Percentiles rank a stretch among this genome's conserved stretches.
Evolutionary conservation across 768 basidiomycete species (phyloP).

Genomic region (Trametes meyenii): DNA sequence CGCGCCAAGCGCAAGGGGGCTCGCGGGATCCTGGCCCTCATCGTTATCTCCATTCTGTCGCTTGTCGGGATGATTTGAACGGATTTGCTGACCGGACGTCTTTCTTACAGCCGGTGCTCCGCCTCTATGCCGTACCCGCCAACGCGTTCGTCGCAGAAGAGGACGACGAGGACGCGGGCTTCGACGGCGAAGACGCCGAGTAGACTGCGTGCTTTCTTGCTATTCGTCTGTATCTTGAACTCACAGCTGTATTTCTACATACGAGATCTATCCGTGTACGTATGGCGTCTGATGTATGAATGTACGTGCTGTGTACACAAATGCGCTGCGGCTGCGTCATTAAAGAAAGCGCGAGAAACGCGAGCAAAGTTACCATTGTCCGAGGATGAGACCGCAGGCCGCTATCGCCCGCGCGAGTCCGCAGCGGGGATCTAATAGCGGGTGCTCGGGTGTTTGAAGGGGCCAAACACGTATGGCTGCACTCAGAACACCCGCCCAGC

Average conservation of each 20-base stretch:
- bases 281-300: background rate
- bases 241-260: constrained; percentile 19
- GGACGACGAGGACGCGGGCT: constrained; percentile 55
- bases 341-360: background rate
- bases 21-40: constrained; percentile 11
- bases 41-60: constrained; percentile 7
- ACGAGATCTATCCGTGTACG: constrained; percentile 6
- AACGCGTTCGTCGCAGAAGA: constrained; percentile 85
- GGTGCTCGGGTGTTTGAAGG: constrained; percentile 2
- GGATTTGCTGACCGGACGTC: constrained; percentile 4
- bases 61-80: constrained; percentile 17
- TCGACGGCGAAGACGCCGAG: constrained; percentile 49
- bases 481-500: background rate
- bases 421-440: background rate
- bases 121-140: constrained; percentile 89
- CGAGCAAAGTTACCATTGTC: no score
- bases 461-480: background rate
- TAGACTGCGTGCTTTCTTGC: constrained; percentile 23
- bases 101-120: constrained; percentile 78
- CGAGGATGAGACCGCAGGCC: no score
- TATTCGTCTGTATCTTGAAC: constrained; percentile 1
- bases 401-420: no score
- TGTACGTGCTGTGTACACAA: constrained; percentile 2
- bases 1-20: background rate
- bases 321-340: background rate